Evolutionary conservation across 768 basidiomycete species (phyloP).

Genomic region (Mycena sanguinolenta): DNA sequence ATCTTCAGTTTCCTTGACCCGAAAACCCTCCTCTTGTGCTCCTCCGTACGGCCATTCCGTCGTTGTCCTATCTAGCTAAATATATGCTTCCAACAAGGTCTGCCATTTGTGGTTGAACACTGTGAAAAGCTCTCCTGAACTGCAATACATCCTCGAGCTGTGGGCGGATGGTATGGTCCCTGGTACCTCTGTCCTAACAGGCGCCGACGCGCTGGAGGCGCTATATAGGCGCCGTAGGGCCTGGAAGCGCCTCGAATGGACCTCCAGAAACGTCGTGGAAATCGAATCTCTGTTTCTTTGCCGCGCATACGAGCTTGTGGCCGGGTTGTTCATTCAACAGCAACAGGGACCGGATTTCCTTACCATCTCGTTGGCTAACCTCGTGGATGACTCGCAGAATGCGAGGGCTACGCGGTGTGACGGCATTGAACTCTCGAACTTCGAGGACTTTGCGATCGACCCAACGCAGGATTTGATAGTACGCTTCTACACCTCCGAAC

Average conservation of each 20-base stretch:
- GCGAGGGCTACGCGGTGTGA: neutral
- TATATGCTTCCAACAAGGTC: slow-evolving; percentile 7
- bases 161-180: slow-evolving; percentile 21
- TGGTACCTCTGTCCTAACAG: neutral
- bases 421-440: neutral
- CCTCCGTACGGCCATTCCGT: neutral
- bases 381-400: neutral
- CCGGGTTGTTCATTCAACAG: slow-evolving; percentile 12
- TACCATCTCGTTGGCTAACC: neutral
- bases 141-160: slow-evolving; percentile 23
- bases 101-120: slow-evolving; percentile 6
- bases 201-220: slow-evolving; percentile 7
- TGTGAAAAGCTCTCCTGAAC: slow-evolving; percentile 10
- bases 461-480: slow-evolving; percentile 14
- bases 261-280: neutral
- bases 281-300: slow-evolving; percentile 1
- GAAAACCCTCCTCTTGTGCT: slow-evolving; percentile 15
- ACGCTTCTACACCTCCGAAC: neutral
- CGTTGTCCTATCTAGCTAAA: neutral
- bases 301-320: slow-evolving; percentile 20
- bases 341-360: neutral
- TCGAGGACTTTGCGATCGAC: slow-evolving; percentile 21
- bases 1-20: slow-evolving; percentile 8
- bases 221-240: slow-evolving; percentile 8
- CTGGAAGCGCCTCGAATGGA: slow-evolving; percentile 20